A percentile compares a stretch with the other conserved stretches of the same genome.
These are phyloP conservation scores for Hyparrhenia diplandra DNA, from an alignment of 176 grass and related monocot species.

Conservation along the genomic window DNA sequence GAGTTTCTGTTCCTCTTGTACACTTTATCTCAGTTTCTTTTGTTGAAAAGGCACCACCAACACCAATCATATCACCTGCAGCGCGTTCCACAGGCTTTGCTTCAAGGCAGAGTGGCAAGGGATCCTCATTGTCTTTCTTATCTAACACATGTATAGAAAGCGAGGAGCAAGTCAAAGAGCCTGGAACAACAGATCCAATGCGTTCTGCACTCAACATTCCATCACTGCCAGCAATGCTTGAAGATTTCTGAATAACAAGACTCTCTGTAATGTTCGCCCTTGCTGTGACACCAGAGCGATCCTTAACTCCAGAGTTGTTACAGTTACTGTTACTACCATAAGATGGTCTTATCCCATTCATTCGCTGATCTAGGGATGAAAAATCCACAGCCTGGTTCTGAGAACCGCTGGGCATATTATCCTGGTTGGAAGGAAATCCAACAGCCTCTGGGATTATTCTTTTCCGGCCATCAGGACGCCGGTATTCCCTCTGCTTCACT, in stretches of 20 bases:
- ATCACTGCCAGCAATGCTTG: conserved; percentile 33
- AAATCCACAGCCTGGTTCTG: conserved; percentile 60
- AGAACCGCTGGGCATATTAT: conserved; percentile 46
- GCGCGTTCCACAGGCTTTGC: conserved; percentile 77
- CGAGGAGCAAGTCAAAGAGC: conserved; percentile 24
- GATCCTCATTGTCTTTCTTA: conserved; percentile 58
- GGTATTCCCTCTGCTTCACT: conserved; percentile 92
- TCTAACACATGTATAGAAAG: conserved; percentile 56
- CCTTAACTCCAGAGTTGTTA: conserved; percentile 55
- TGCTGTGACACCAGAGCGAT: conserved; percentile 69
- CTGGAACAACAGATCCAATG: conserved; percentile 47
- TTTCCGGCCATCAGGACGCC: conserved; percentile 91
- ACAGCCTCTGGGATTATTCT: conserved; percentile 99
- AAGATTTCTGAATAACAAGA: conserved; percentile 80
- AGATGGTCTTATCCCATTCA: conserved; percentile 58
- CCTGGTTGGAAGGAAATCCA: conserved; percentile 75
- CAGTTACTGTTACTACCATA: conserved; percentile 42
- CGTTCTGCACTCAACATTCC: conserved; percentile 59
- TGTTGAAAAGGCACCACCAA: conserved; percentile 45
- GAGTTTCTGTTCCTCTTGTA: conserved; percentile 59
- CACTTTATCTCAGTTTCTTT: conserved; percentile 90
- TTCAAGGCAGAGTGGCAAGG: conserved; percentile 52
- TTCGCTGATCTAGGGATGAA: conserved; percentile 55
- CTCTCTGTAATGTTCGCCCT: conserved; percentile 76
- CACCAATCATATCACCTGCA: conserved; percentile 63